Base-by-base conservation (phyloP, 257 asterid genomes). In the Solanum clarkiae region DNA sequence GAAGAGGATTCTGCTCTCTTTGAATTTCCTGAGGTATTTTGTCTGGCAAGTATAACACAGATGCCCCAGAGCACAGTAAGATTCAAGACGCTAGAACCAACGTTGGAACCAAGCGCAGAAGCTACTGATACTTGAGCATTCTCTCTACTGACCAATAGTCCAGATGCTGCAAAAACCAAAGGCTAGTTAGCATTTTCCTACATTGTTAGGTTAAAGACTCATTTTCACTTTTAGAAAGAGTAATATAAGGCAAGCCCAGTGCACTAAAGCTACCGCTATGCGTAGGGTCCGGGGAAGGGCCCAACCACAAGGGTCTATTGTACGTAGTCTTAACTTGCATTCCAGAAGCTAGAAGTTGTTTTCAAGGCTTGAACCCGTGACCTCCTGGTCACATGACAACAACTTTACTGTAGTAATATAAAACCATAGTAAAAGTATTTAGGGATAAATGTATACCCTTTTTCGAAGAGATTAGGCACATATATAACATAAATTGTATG, bases 61-160 rank as follows among this genome's bases (percentile, higher is more conserved):
- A 86, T 85, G 24, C 92, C 90, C 90, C 92, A 88, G 3, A 88
- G 85, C 18, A 87, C 24, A 18, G 90, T 88, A 18, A 87, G 89
- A 77, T 84, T 87, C 10, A 87, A 84, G 18, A 87, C 90, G 10
- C 90, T 88, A 12, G 92, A 88, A 42, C 91, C 90, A 16, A 87
- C 90, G 18, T 85, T 88, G 0, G 83, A 82, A 4, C 91, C 92
- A 17, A 88, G 88, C 69, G 87, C 89, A 10, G 81, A 88, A 7
- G 92, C 86, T 69, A 87, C 91, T 11, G 80, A 81, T 17, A 63
- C 71, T 86, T 84, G 89, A 68, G 92, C 90, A 18, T 49, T 45
- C 82, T 88, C 92, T 86, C 80, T 90, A 84, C 69, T 86, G 47
- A 62, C 66, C 26, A 88, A 81, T 72, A 88, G 88, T 32, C 90